Percentiles rank a stretch among this genome's conserved stretches.
Evolutionary conservation across 805 yeast species (phyloP).

Genomic region (Aciculoconidium aculeatum): DNA sequence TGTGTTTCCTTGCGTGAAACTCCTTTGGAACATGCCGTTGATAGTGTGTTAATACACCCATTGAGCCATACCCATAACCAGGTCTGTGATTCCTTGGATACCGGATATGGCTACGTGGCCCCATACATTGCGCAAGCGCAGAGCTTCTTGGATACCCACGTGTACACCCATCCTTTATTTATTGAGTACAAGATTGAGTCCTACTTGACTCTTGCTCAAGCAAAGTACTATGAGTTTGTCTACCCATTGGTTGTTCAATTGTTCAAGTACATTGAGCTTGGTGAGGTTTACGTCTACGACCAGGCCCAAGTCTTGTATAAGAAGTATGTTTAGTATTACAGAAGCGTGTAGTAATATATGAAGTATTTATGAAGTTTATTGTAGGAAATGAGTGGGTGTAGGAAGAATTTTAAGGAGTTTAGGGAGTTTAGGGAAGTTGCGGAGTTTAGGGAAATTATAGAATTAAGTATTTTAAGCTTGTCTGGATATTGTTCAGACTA

Average conservation of each 20-base stretch:
- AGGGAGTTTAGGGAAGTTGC: too few relatives aligned
- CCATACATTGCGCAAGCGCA: conserved; percentile 27
- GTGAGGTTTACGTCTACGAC: conserved; percentile 27
- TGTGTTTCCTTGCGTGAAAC: conserved; percentile 27
- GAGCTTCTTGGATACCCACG: conserved; percentile 29
- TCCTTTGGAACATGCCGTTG: conserved; percentile 24
- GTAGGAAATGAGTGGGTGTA: too few relatives aligned
- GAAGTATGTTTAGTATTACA: conserved; percentile 1
- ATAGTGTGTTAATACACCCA: conserved; percentile 33
- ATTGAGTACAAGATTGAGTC: conserved; percentile 26
- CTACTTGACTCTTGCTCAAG: conserved; percentile 19
- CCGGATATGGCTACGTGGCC: conserved; percentile 20
- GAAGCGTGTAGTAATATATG: too few relatives aligned
- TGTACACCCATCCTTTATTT: conserved; percentile 31
- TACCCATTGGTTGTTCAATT: conserved; percentile 27
- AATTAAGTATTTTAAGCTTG: too few relatives aligned
- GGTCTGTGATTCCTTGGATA: conserved; percentile 28
- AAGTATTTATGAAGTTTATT: too few relatives aligned
- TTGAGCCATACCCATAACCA: conserved; percentile 29
- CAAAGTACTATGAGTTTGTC: conserved; percentile 18
- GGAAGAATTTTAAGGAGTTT: too few relatives aligned
- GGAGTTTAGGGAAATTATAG: too few relatives aligned
- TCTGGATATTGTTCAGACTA: too few relatives aligned
- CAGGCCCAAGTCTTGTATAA: conserved; percentile 11
- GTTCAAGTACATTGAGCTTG: conserved; percentile 28